Conservation (phyloP, 345 rosid genomes). For the Lumnitzera racemosa region DNA sequence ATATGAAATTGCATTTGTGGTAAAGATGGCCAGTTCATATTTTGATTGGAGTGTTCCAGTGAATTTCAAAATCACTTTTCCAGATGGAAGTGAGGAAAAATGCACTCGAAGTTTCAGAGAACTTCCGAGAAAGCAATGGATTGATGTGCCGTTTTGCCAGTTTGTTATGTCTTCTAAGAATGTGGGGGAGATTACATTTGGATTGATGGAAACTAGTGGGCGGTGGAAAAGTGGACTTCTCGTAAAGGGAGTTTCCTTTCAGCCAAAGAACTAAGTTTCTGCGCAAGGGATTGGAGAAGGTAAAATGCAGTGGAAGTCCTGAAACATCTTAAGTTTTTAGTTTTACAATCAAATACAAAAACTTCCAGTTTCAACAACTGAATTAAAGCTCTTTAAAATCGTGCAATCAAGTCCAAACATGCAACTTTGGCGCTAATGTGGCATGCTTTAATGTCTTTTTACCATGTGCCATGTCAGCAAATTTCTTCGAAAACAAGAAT, state of each 20-base stretch:
- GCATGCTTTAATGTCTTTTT: too few species aligned
- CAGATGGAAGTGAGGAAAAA: background rate
- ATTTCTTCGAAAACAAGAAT: too few species aligned
- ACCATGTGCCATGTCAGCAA: too few species aligned
- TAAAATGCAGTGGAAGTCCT: background rate
- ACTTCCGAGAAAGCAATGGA: background rate
- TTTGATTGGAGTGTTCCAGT: background rate
- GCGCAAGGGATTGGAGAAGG: background rate
- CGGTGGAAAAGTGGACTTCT: background rate
- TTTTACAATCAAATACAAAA: too few species aligned
- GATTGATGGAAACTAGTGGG: background rate
- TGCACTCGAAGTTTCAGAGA: background rate
- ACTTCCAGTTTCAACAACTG: too few species aligned
- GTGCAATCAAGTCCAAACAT: too few species aligned
- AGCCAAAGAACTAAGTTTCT: background rate
- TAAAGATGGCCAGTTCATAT: background rate
- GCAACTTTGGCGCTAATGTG: too few species aligned
- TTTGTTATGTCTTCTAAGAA: background rate
- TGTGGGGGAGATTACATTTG: slow-evolving; percentile 4
- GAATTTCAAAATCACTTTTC: background rate
- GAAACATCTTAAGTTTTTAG: background rate
- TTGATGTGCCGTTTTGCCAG: background rate
- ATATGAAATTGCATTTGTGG: background rate
- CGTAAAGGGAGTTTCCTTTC: background rate
- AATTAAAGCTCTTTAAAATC: too few species aligned